Base-by-base conservation (phyloP, 225 moss, liverwort and hornwort species). In the Pseudoscleropodium purum region DNA sequence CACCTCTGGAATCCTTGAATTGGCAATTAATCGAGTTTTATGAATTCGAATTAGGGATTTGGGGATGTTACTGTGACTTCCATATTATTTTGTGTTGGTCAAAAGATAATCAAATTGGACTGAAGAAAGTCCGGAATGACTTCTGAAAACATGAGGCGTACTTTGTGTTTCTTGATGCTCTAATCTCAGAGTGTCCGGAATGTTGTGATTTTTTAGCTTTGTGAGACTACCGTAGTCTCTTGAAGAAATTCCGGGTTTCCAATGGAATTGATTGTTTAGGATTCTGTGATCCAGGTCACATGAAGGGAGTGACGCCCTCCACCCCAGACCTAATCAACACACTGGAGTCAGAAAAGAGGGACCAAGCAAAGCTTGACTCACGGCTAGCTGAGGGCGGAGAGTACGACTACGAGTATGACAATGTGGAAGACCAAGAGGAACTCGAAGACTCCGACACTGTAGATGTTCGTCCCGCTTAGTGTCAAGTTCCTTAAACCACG, bases 221-320 rank as follows among this genome's bases (percentile, higher is more conserved):
- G 31, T 68, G 29, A 84, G 37, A 52, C 27, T 79, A n/a, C 26
- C 56, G 25, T 67, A 17, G 25, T 52, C 83, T 47, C 51, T 29
- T 27, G 69, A 69, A 69, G 84, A 84, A 68, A 56, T 31, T 56
- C 56, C 10, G 15, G 45, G 25, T 45, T 39, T 73, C 4, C 17
- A 74, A 60, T 59, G 60, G 60, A 77, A n/a, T 86, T 43, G 79
- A 37, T 84, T 67, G 77, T 84, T 45, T 20, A 37, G 59, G n/a
- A 51, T 59, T 57, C 34, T 85, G 11, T 64, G 9, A 24, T 84
- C 88, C 92, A 96, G 96, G 97, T 84, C 96, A 96, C 76, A 91
- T 97, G 91, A 98, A 98, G 91, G 97, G 98, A 64, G 93, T 95
- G 51, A 95, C 98, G 45, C 96, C 98, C n/a, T 95, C 97, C 52